These are phyloP conservation scores for Cetraspora pellucida DNA, from an alignment of 192 early-diverging fungal genomes.

Conservation along the genomic window DNA sequence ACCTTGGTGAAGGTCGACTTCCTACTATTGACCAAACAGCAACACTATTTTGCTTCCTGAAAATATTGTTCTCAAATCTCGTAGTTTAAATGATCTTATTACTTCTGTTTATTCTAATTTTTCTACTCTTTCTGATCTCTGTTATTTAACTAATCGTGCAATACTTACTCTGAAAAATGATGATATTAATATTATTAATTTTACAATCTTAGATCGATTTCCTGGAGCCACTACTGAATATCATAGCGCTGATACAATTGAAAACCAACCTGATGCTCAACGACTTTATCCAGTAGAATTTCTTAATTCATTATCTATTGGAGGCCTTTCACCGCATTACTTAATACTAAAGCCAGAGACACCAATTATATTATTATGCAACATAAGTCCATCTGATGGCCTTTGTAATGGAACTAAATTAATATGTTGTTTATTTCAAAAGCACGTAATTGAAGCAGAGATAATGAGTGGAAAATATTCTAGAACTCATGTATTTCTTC, in stretches of 20 bases:
- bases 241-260: conserved; percentile 2
- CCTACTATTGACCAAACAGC: too few relatives aligned
- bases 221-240: conserved; percentile 11
- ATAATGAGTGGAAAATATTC: conserved; percentile 27
- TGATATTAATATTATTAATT: too few relatives aligned
- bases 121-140: neutral
- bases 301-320: conserved; percentile 29
- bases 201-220: neutral
- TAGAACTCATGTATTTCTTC: too few relatives aligned
- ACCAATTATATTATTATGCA: too few relatives aligned
- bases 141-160: too few relatives aligned
- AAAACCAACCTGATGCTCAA: neutral
- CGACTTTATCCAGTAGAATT: conserved; percentile 28
- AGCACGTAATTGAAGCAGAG: conserved; percentile 17
- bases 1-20: too few relatives aligned
- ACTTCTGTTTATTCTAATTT: conserved; percentile 30
- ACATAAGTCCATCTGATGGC: conserved; percentile 28
- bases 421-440: conserved; percentile 16
- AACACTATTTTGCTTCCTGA: neutral
- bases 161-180: too few relatives aligned
- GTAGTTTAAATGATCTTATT: conserved; percentile 8
- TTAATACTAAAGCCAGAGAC: too few relatives aligned
- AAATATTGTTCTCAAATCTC: neutral
- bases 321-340: conserved; percentile 36
- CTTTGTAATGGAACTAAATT: conserved; percentile 37